These are phyloP conservation scores for Toxoplasma gondii DNA, from an alignment of 169 alveolate genomes.

Conservation along the genomic window DNA sequence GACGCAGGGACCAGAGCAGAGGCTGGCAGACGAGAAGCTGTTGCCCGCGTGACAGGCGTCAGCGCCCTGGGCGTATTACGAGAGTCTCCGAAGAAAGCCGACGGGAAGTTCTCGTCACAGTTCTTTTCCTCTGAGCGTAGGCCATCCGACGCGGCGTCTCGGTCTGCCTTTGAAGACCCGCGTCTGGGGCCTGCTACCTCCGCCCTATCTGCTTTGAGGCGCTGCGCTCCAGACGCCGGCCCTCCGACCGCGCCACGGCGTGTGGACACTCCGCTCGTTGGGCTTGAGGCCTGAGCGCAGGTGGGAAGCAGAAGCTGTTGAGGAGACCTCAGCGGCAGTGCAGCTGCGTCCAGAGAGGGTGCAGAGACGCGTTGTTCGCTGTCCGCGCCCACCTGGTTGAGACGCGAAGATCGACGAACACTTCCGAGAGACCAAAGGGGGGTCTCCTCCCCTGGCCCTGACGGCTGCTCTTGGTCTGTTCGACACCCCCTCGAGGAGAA, in stretches of 20 bases:
- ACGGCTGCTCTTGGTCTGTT: neutral
- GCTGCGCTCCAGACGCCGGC: neutral
- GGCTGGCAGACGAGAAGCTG: neutral
- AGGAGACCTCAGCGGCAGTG: neutral
- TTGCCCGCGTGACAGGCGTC: neutral
- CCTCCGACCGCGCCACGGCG: neutral
- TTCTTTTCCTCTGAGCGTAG: neutral
- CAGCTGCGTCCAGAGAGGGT: neutral
- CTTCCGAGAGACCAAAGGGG: neutral
- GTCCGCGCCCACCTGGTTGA: neutral
- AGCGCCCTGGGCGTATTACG: neutral
- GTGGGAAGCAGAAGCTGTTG: neutral
- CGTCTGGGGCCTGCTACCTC: neutral
- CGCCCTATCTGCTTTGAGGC: neutral
- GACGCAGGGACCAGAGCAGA: neutral
- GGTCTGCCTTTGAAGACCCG: neutral
- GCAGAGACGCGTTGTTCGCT: neutral
- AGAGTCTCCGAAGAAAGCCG: neutral
- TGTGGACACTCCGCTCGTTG: neutral
- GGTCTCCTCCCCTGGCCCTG: neutral
- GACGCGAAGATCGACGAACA: neutral
- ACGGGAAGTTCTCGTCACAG: neutral
- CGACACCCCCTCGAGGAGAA: neutral
- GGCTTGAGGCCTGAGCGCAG: neutral
- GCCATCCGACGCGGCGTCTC: neutral